Base-by-base conservation (phyloP, 2,329 filamentous ascomycete genomes). In the Dactylonectria estremocensis region DNA sequence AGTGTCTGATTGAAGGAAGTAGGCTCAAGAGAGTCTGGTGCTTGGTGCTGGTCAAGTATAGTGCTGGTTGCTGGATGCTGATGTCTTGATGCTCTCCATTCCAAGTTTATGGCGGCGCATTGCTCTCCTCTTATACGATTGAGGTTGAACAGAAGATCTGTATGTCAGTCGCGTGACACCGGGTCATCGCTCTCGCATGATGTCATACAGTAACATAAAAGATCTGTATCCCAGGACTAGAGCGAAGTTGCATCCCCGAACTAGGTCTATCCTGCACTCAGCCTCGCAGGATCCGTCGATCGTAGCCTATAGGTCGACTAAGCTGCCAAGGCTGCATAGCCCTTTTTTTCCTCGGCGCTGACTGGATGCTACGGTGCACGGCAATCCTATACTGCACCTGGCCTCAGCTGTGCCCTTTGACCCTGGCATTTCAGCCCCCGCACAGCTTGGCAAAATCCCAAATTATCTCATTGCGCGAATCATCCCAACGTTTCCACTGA, bases 391-490 rank as follows among this genome's bases (percentile, higher is more conserved):
- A 4, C 22, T 31, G 2, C 46, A 24, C 11, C 20, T 14, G 20
- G 22, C 13, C 46, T 50, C 46, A 50, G 46, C 46, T 28, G 20
- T 28, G 20, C 6, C n/a, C 46, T 13, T 31, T 7, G 10, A 9
- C 20, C 46, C 16, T 50, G 13, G 13, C 28, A n/a, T 16, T 50
- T 50, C 46, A 16, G 22, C 20, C 46, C 46, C 46, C 46, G 14
- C 11, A 13, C 16, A 50, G 46, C 22, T 50, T 50, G 46, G 22
- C 46, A 28, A 49, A 50, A 50, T 50, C 46, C 46, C 28, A 28
- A n/a, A 24, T 16, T 6, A 16, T 11, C 3, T 22, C 20, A 16
- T n/a, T 7, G n/a, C 8, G 16, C 7, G 18, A 46, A 22, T 22
- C 18, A 46, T 20, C 20, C 22, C 20, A 50, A 50, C 20, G 46